Percentiles rank a stretch among this genome's conserved stretches.
Conservation (phyloP, 768 basidiomycete genomes). For the Kwoniella botswanensis region DNA sequence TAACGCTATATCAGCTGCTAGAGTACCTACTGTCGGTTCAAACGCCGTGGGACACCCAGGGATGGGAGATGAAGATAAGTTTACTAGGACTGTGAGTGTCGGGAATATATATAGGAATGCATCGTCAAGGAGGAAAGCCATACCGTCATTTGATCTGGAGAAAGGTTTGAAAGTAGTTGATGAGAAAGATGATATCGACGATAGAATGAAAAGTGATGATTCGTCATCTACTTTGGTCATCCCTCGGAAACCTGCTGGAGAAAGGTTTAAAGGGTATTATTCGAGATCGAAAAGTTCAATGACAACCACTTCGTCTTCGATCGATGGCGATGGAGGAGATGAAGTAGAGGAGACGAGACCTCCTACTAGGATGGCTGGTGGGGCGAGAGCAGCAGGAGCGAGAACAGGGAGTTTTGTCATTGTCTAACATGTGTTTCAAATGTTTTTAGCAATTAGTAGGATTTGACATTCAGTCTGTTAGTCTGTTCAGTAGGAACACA, state of each 20-base stretch:
- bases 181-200: slow-evolving; percentile 27
- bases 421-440: not conserved
- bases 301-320: not conserved
- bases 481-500: too few species aligned
- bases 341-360: slow-evolving; percentile 7
- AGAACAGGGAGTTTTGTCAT: slow-evolving; percentile 27
- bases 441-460: not conserved
- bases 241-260: slow-evolving; percentile 17
- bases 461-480: too few species aligned
- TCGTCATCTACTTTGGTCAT: slow-evolving; percentile 3
- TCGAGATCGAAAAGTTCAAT: slow-evolving; percentile 21
- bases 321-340: slow-evolving; percentile 2
- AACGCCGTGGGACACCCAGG: not conserved
- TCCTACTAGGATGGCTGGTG: slow-evolving; percentile 26
- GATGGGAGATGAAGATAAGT: slow-evolving; percentile 33
- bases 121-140: slow-evolving; percentile 13
- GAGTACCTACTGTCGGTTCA: slow-evolving; percentile 6
- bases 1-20: slow-evolving; percentile 41
- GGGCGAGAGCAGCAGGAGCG: slow-evolving; percentile 26
- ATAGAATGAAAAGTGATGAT: slow-evolving; percentile 5
- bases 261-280: slow-evolving; percentile 41
- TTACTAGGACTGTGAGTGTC: slow-evolving; percentile 36
- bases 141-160: slow-evolving; percentile 28
- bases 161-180: slow-evolving; percentile 26
- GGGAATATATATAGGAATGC: slow-evolving; percentile 6